A percentile compares a stretch with the other conserved stretches of the same genome.
Conservation (phyloP, 108 stramenopile species). For the Fragilaria crotonensis region DNA sequence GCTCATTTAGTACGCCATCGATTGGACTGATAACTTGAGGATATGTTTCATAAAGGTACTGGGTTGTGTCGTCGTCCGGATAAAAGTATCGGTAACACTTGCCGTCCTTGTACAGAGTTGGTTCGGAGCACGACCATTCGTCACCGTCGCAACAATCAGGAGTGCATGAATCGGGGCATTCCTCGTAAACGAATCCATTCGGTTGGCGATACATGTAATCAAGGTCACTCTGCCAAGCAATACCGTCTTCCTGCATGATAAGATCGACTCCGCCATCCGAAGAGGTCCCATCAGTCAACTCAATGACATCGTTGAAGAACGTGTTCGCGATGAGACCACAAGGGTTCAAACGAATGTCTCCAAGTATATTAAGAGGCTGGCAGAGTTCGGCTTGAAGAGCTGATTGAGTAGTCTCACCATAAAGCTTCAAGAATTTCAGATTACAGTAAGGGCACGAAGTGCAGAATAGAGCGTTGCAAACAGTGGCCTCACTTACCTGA, state of each 20-base stretch:
- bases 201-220: slow-evolving; percentile 84
- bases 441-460: neutral
- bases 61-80: slow-evolving; percentile 76
- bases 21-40: slow-evolving; percentile 70
- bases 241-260: slow-evolving; percentile 80
- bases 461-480: too few relatives aligned
- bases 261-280: slow-evolving; percentile 23
- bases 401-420: slow-evolving; percentile 10
- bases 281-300: slow-evolving; percentile 25
- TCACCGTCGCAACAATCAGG: slow-evolving; percentile 45
- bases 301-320: slow-evolving; percentile 91
- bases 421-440: slow-evolving; percentile 19
- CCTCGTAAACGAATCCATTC: slow-evolving; percentile 51
- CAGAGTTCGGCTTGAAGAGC: slow-evolving; percentile 26
- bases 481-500: slow-evolving; percentile 49
- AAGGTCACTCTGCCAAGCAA: slow-evolving; percentile 94
- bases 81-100: slow-evolving; percentile 81
- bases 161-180: slow-evolving; percentile 43
- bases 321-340: slow-evolving; percentile 99
- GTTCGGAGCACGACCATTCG: slow-evolving; percentile 53
- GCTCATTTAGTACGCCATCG: slow-evolving; percentile 93
- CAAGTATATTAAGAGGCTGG: slow-evolving; percentile 50
- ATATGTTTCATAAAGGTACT: slow-evolving; percentile 82
- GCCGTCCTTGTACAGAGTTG: slow-evolving; percentile 43
- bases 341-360: slow-evolving; percentile 77